Percentiles rank a stretch among this genome's conserved stretches.
Conservation (phyloP, 495 filamentous ascomycete genomes). For the Xeromyces bisporus region DNA sequence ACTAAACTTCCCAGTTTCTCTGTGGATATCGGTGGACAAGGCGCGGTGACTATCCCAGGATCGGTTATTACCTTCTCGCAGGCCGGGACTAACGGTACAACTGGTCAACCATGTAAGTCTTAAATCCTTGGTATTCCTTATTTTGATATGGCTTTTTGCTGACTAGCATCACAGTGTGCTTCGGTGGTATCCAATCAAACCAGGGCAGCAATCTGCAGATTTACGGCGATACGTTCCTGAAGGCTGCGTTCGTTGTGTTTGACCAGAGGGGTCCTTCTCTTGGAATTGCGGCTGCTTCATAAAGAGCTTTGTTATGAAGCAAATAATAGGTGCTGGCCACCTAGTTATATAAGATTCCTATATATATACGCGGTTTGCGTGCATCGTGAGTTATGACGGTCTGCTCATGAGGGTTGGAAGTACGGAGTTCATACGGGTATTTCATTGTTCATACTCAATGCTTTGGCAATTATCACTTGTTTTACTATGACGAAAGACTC, state of each 20-base stretch:
- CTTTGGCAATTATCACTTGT: too few relatives aligned
- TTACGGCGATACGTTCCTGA: constrained; percentile 67
- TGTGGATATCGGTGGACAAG: constrained; percentile 42
- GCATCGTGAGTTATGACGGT: too few relatives aligned
- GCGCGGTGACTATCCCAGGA: constrained; percentile 49
- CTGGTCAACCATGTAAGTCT: constrained; percentile 21
- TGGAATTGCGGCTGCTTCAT: constrained; percentile 16
- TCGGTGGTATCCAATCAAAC: constrained; percentile 54
- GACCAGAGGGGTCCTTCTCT: constrained; percentile 36
- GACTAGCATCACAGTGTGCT: constrained; percentile 36
- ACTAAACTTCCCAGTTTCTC: constrained; percentile 45
- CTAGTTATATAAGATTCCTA: too few relatives aligned
- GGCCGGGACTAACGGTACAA: constrained; percentile 29
- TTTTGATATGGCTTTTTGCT: not conserved
- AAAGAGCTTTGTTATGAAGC: too few relatives aligned
- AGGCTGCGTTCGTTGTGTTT: constrained; percentile 65
- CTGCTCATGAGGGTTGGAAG: too few relatives aligned
- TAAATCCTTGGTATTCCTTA: constrained; percentile 16
- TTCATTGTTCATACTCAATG: too few relatives aligned
- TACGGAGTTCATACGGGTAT: too few relatives aligned
- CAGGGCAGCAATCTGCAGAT: constrained; percentile 42
- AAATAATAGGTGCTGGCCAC: too few relatives aligned
- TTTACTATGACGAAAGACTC: too few relatives aligned
- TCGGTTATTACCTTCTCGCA: constrained; percentile 46
- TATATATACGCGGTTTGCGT: too few relatives aligned